Base-by-base conservation (phyloP, 805 yeast genomes). In the Metahyphopichia silvanorum region DNA sequence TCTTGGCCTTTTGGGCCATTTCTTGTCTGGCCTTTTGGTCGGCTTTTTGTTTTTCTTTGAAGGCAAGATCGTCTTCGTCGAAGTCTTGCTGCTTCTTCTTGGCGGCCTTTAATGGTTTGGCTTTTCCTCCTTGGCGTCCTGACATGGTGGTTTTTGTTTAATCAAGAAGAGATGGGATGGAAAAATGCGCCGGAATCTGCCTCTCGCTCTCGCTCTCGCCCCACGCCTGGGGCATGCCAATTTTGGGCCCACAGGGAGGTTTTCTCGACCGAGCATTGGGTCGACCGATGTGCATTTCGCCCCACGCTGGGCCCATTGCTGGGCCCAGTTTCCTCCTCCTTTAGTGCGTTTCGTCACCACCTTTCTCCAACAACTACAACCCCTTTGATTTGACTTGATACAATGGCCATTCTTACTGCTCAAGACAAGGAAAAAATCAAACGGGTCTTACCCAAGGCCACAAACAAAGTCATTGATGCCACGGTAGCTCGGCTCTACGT, bases 91-190 rank as follows among this genome's bases (percentile, higher is more conserved):
- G 71, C 53, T 76, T 74, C 76, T 87, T 87, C 82, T 86, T 91
- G 47, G 91, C 84, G 6, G 79, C 79, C 76, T 83, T 83, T 48
- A 84, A 70, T 68, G 88, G 97, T 79, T 89, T 89, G 39, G 89
- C 79, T 62, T 89, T 89, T 55, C 97, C 97, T 57, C 97, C 97
- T 73, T 89, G 96, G 71, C 96, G 88, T 52, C 95, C 88, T 31
- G 96, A 87, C 96, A 88, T 87, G 27, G 26, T 54, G 33, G 27
- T 19, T 25, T 16, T 18, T 23, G 15, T n/a, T n/a, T n/a, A 8
- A 23, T 12, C 2, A 21, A 21, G 23, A 21, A 21, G 4, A 21
- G 23, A 21, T 11, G 27, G 13, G 10, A 14, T 11, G 14, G 27
- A 25, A 13, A 26, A 21, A 11, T 21, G 11, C 22, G 22, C 22